Evolutionary conservation across 495 filamentous ascomycete genomes (phyloP), one percentile per base, ranked within the genome.

Genomic region (Lasiosphaeriaceae sp.): DNA sequence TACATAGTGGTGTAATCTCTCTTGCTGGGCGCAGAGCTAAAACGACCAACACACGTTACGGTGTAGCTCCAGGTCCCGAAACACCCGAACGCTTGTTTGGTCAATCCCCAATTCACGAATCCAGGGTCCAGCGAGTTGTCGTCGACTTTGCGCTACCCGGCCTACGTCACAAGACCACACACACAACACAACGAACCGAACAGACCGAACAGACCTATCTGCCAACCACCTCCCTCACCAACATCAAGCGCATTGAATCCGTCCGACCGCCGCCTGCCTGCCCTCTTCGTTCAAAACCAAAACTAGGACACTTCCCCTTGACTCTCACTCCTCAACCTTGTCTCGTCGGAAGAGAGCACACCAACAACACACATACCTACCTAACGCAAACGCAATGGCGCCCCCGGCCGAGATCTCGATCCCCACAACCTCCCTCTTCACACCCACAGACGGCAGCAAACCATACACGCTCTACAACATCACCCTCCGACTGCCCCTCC

Each of bases 401-500:
- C 86, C 90, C 11, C 81, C 82, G 34, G 77, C 89, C 65, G 86
- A 92, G 60, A 88, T 96, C 71, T 82, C 87, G 56, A 92, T 96
- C 69, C 90, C 91, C 26, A 83, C 78, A 31, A 87, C 90, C 11
- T 86, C 82, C 55, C 74, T 87, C 50, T 78, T 81, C 49, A 70
- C 74, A 14, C 66, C 72, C 0, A 3, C 68, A 52, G 74, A 77
- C 45, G 77, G 75, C 31, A 71, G 78, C 24, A 94, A 92, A 63
- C 85, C 90, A 1, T 90, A 88, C 78, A 97, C 94, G 1, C 74
- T 90, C 73, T 98, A 97, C 80, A 90, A 94, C 77, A 91, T 97
- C 70, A 86, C 85, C 34, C 79, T 97, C 61, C 87, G 89, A 56
- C 85, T 93, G 3, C 92, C 94, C 9, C 84, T 98, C 51, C 88